Base-by-base conservation (phyloP, 2,329 filamentous ascomycete species). In the Trichoderma koningii region DNA sequence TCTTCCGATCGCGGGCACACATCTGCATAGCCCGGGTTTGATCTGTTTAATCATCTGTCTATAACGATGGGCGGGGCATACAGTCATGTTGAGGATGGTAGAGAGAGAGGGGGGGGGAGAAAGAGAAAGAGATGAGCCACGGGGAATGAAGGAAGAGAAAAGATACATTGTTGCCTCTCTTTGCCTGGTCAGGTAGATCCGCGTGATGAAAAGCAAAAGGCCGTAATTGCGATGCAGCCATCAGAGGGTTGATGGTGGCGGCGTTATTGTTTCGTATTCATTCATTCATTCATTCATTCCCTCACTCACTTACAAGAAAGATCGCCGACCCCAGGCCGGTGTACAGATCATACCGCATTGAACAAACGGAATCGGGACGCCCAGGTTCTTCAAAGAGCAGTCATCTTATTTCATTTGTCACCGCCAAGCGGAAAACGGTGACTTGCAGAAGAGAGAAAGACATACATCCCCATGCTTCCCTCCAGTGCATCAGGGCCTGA, bases 151-250 rank as follows among this genome's bases (percentile, higher is more conserved):
- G 10, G 26, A 21, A 2, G 15, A 3, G 9, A 12, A 30, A 30
- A 30, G 26, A 17, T n/a, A 51, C 34, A 38, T 14, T 14, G 2
- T 38, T 51, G 17, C 17, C 51, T 63, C 60, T 55, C 45, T 41
- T 63, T 47, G 38, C n/a, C n/a, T 44, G 3, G 28, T 41, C 19
- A 21, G 56, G 30, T 60, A 38, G 34, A 41, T 47, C 17, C 56
- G 21, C 28, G 30, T 51, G 56, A 42, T 28, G 56, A 42, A 19
- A 21, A 60, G 9, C 12, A 38, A 38, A 14, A 26, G 30, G 28
- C 26, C 41, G 56, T 60, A 28, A 60, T 60, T 60, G 17, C 56
- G 30, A 60, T 60, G 56, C 56, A 60, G 45, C 56, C 56, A 60
- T 50, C 9, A 50, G 21, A 17, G 10, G n/a, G 2, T 44, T 26